These are phyloP conservation scores for Teratosphaeria pseudoeucalypti DNA, from an alignment of 2,329 filamentous ascomycete species.

Conservation along the genomic window DNA sequence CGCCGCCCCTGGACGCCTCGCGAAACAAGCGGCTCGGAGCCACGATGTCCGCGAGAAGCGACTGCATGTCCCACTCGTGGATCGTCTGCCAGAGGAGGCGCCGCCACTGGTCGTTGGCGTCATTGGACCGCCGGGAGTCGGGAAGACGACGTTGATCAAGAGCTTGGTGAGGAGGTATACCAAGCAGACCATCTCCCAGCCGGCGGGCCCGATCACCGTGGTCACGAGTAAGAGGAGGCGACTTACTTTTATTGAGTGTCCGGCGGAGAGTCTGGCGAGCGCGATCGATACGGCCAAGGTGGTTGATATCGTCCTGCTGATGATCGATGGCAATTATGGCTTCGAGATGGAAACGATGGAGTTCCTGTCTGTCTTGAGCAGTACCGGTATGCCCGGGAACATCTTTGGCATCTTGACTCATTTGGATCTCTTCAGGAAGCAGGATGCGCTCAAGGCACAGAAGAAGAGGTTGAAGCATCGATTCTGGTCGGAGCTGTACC, in stretches of 20 bases:
- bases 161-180: constrained; percentile 89
- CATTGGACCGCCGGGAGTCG: constrained; percentile 85
- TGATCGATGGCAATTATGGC: constrained; percentile 98
- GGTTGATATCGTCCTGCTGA: constrained; percentile 88
- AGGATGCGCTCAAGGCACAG: constrained; percentile 78
- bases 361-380: constrained; percentile 86
- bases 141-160: constrained; percentile 92
- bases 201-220: constrained; percentile 85
- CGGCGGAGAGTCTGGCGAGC: constrained; percentile 81
- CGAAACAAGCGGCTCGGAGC: constrained; percentile 62
- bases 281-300: constrained; percentile 98
- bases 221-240: constrained; percentile 94
- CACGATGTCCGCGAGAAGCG: constrained; percentile 88
- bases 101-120: constrained; percentile 88
- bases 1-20: constrained; percentile 68
- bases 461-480: constrained; percentile 95
- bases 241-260: constrained; percentile 91
- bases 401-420: constrained; percentile 96
- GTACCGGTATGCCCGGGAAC: constrained; percentile 95
- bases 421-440: constrained; percentile 88
- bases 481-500: constrained; percentile 94
- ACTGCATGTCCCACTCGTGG: constrained; percentile 90
- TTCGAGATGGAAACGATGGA: constrained; percentile 99
- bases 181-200: constrained; percentile 85
- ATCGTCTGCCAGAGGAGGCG: constrained; percentile 89